Conservation (phyloP, 768 basidiomycete genomes). For the Dioszegia crocea region DNA sequence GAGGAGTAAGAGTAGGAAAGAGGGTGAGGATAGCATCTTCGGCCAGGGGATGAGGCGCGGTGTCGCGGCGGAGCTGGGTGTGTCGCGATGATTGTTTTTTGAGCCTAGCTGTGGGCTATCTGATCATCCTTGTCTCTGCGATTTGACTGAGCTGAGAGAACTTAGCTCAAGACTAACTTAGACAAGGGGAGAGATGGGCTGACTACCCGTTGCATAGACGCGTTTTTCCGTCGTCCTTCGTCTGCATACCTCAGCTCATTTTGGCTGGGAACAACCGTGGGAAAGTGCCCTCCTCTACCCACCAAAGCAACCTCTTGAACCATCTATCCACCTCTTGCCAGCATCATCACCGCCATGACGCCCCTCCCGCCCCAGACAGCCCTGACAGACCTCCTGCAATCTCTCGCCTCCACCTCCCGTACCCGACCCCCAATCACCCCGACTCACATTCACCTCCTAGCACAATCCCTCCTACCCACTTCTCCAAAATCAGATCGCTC, state of each 20-base stretch:
- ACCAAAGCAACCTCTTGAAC: not conserved
- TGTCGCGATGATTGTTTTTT: too few relatives aligned
- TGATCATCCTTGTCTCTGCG: too few relatives aligned
- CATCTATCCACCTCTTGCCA: too few relatives aligned
- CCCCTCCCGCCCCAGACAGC: not conserved
- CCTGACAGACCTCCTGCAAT: slow-evolving; percentile 15
- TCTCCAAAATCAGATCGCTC: slow-evolving; percentile 12
- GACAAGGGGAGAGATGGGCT: too few relatives aligned
- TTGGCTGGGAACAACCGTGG: slow-evolving; percentile 11
- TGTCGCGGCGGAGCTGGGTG: not conserved
- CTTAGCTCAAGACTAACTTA: too few relatives aligned
- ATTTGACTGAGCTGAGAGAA: too few relatives aligned
- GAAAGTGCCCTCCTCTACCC: slow-evolving; percentile 6
- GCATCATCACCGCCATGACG: not conserved
- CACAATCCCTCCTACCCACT: slow-evolving; percentile 18
- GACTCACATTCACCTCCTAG: slow-evolving; percentile 18
- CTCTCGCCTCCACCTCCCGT: slow-evolving; percentile 1
- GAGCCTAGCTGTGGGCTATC: too few relatives aligned
- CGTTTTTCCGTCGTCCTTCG: not conserved
- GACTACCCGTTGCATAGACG: not conserved
- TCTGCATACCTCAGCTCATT: not conserved
- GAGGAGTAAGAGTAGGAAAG: slow-evolving; percentile 11
- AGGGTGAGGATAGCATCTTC: not conserved
- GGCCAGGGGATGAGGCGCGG: not conserved
- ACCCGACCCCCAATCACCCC: not conserved